Conservation (phyloP, 2,329 filamentous ascomycete species). For the Fusarium sp. region DNA sequence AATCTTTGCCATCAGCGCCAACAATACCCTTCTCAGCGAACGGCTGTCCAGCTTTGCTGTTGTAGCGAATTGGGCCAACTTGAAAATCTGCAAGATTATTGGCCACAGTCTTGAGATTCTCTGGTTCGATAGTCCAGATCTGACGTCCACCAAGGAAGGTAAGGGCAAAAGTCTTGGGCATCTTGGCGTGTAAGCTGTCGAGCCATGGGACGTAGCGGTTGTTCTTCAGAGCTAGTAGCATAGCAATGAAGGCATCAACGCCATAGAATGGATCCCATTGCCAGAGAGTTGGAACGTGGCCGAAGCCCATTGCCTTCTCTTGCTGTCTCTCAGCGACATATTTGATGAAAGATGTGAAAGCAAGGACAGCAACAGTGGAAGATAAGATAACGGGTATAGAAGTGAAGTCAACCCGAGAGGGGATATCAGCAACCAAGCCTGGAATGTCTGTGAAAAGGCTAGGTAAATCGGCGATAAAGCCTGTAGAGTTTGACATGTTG, state of each 20-base stretch:
- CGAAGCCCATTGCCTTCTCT: background rate
- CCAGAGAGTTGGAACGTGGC: background rate
- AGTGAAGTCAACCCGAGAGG: background rate
- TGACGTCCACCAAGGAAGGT: constrained; percentile 3
- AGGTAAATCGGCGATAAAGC: background rate
- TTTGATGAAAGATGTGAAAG: background rate
- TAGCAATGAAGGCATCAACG: background rate
- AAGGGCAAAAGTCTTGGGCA: constrained; percentile 1
- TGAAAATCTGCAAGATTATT: constrained; percentile 2
- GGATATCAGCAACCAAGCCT: background rate
- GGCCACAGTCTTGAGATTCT: background rate
- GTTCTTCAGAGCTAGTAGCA: background rate
- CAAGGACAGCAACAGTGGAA: background rate
- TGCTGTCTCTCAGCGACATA: background rate
- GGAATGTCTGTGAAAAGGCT: background rate
- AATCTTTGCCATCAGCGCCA: constrained; percentile 1
- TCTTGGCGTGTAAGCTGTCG: background rate
- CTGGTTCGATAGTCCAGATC: constrained; percentile 3
- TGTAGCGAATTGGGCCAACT: background rate
- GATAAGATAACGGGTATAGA: background rate
- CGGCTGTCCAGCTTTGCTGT: constrained; percentile 3
- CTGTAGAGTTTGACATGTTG: background rate
- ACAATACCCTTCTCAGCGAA: constrained; percentile 6
- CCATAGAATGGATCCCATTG: constrained; percentile 10
- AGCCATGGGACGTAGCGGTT: constrained; percentile 7